These are phyloP conservation scores for Aegilops longissima DNA, from an alignment of 176 grass and related monocot species.

Conservation along the genomic window DNA sequence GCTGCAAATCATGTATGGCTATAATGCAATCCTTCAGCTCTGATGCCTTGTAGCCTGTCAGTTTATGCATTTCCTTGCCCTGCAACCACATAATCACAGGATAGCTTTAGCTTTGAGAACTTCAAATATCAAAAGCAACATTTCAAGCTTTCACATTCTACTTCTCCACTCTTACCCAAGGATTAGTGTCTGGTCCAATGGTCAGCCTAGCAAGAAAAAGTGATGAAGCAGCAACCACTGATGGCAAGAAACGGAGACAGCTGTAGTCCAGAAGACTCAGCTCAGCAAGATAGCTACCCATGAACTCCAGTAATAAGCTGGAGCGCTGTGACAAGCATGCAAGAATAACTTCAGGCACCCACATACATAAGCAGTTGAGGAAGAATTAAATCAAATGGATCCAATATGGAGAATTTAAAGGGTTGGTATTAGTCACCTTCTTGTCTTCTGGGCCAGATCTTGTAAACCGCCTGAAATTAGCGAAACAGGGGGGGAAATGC, in stretches of 20 bases:
- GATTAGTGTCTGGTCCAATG: conserved; percentile 51
- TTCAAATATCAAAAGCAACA: not conserved
- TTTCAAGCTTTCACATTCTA: not conserved
- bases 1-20: conserved; percentile 75
- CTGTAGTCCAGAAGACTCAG: conserved; percentile 81
- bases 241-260: conserved; percentile 78
- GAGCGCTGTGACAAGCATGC: conserved; percentile 43
- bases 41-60: conserved; percentile 64
- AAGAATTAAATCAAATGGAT: not conserved
- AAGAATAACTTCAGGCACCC: conserved; percentile 24
- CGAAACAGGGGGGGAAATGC: not conserved
- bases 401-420: not conserved
- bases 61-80: conserved; percentile 56
- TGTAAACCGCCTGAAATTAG: conserved; percentile 63
- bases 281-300: conserved; percentile 77
- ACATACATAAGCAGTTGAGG: not conserved
- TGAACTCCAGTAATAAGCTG: conserved; percentile 53
- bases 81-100: conserved; percentile 32
- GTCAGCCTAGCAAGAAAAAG: conserved; percentile 78
- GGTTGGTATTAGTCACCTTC: conserved; percentile 36
- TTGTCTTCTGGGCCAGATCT: conserved; percentile 51
- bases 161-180: conserved; percentile 63
- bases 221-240: conserved; percentile 72
- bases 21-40: conserved; percentile 79
- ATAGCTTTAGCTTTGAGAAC: conserved; percentile 19